phyloP scores from a whole-genome alignment of 2,329 filamentous ascomycete genomes.

The Phyllosticta paracitricarpa region DNA sequence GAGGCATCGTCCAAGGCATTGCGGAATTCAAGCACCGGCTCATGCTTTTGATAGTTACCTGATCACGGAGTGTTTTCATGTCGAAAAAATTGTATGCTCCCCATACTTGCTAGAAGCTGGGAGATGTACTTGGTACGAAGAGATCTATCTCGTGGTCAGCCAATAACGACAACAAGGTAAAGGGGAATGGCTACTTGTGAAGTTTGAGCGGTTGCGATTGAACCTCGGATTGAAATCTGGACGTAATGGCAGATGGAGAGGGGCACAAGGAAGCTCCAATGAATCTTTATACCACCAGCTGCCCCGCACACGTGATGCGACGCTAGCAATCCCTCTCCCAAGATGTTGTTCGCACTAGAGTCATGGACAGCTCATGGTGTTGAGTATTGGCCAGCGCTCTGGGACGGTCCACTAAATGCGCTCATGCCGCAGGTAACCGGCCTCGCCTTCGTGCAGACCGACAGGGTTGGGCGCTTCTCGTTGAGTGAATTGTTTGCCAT shows the following conservation, averaged over 20 bases:
- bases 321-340: not conserved
- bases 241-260: not conserved
- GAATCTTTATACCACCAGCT: not conserved
- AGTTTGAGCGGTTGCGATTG: not conserved
- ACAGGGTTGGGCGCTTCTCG: not conserved
- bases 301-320: slow-evolving; percentile 10
- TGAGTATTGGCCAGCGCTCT: not conserved
- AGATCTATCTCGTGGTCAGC: not conserved
- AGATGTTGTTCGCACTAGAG: not conserved
- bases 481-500: not conserved
- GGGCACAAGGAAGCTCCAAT: not conserved
- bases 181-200: slow-evolving; percentile 2
- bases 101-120: not conserved
- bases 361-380: not conserved
- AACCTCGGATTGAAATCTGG: not conserved
- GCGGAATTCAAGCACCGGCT: slow-evolving; percentile 29
- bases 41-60: slow-evolving; percentile 21
- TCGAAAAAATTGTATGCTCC: slow-evolving; percentile 6
- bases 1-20: slow-evolving; percentile 7
- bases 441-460: not conserved
- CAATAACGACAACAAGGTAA: not conserved
- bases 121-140: slow-evolving; percentile 2
- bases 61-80: slow-evolving; percentile 9
- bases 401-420: not conserved
- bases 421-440: not conserved